Percentiles rank a stretch among this genome's conserved stretches.
Conservation (phyloP, 257 asterid species). For the Przewalskia tangutica region DNA sequence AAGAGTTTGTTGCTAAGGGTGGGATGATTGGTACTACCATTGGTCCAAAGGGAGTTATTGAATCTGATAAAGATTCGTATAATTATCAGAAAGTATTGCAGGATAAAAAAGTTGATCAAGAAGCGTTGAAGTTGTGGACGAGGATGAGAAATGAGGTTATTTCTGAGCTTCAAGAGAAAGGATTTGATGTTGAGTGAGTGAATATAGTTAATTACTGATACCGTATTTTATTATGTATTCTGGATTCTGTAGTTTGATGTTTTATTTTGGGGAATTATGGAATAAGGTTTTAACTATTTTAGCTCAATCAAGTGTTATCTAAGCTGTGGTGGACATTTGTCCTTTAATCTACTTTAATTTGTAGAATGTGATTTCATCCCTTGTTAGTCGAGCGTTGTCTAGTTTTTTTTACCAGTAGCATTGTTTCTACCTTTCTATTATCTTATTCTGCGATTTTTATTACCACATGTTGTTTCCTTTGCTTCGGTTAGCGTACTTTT, state of each 20-base stretch:
- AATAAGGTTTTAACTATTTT: background rate
- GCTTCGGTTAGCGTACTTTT: no score
- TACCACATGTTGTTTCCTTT: no score
- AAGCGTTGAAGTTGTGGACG: conserved; percentile 76
- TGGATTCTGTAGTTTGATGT: background rate
- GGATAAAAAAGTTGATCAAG: conserved; percentile 84
- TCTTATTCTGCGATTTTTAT: no score
- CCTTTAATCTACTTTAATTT: background rate
- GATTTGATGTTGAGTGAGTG: conserved; percentile 32
- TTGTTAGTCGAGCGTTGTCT: no score
- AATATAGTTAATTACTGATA: background rate
- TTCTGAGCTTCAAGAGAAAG: conserved; percentile 69
- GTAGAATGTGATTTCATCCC: background rate
- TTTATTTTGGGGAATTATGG: background rate
- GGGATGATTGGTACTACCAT: conserved; percentile 96
- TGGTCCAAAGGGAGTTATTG: conserved; percentile 82
- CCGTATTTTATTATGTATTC: background rate
- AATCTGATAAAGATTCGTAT: conserved; percentile 43
- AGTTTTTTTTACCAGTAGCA: no score
- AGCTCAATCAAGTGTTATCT: background rate
- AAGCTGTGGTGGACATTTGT: background rate
- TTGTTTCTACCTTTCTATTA: no score
- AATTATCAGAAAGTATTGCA: conserved; percentile 74
- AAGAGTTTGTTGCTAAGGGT: conserved; percentile 70
- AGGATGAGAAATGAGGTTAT: conserved; percentile 81